These are phyloP conservation scores for Solanum arcanum DNA, from an alignment of 257 asterid genomes.

Conservation along the genomic window DNA sequence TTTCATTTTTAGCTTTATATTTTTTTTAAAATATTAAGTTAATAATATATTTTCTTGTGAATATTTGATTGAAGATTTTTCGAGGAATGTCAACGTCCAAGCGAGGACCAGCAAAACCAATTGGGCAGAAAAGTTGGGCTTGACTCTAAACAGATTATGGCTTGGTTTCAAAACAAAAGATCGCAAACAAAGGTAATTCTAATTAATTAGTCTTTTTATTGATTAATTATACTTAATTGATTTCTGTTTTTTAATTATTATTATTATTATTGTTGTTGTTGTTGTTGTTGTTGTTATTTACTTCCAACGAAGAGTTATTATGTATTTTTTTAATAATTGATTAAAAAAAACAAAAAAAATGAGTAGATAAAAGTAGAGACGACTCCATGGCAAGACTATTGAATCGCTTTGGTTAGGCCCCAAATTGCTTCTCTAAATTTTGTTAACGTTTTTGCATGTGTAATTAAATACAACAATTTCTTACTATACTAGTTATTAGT, in stretches of 20 bases:
- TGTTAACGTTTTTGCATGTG: neutral
- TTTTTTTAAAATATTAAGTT: neutral
- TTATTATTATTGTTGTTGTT: neutral
- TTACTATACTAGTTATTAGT: neutral
- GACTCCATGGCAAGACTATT: neutral
- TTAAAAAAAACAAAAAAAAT: neutral
- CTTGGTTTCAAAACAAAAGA: conserved; percentile 73
- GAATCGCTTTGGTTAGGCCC: neutral
- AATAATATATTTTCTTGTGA: neutral
- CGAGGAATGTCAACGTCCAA: conserved; percentile 43
- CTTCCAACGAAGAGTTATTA: neutral
- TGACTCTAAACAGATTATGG: conserved; percentile 45
- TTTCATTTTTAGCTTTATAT: neutral
- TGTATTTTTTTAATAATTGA: neutral
- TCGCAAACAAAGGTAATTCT: conserved; percentile 44
- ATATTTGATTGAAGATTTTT: conserved; percentile 33
- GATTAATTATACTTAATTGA: neutral
- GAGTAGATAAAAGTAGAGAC: neutral
- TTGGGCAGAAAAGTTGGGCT: conserved; percentile 40
- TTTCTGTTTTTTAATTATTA: neutral
- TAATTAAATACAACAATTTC: neutral
- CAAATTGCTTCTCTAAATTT: neutral
- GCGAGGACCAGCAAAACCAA: conserved; percentile 40
- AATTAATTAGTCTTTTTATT: neutral
- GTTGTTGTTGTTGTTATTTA: neutral